Conservation (phyloP, 768 basidiomycete species). For the Pholiota molesta region DNA sequence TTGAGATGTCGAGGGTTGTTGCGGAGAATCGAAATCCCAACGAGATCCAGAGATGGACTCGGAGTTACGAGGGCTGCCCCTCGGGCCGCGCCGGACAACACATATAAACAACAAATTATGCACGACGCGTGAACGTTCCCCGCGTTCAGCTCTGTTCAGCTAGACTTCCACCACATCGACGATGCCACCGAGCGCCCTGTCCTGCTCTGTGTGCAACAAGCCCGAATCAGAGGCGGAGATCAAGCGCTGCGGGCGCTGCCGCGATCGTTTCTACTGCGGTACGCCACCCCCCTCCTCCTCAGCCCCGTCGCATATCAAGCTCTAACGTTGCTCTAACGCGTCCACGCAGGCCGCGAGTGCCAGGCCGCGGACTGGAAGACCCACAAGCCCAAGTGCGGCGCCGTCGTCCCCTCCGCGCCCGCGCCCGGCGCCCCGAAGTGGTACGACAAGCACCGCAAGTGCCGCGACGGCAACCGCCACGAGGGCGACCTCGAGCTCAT, state of each 20-base stretch:
- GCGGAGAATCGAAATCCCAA: no score
- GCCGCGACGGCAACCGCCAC: not conserved
- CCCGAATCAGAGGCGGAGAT: not conserved
- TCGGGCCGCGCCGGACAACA: no score
- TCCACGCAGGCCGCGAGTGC: no score
- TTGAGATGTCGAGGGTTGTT: no score
- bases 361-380: not conserved
- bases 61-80: no score
- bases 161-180: no score
- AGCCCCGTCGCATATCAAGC: no score
- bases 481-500: not conserved
- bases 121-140: no score
- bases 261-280: not conserved
- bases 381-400: not conserved
- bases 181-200: slow-evolving; percentile 10
- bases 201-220: slow-evolving; percentile 1
- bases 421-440: not conserved
- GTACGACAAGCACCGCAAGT: not conserved
- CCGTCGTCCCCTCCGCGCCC: not conserved
- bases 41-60: no score
- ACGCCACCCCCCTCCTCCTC: not conserved
- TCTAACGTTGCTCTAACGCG: no score
- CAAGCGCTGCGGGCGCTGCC: not conserved
- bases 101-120: no score
- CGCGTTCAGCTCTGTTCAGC: no score